Evolutionary conservation across 352 stramenopile species (phyloP).

Genomic region (Pythium monospermum): DNA sequence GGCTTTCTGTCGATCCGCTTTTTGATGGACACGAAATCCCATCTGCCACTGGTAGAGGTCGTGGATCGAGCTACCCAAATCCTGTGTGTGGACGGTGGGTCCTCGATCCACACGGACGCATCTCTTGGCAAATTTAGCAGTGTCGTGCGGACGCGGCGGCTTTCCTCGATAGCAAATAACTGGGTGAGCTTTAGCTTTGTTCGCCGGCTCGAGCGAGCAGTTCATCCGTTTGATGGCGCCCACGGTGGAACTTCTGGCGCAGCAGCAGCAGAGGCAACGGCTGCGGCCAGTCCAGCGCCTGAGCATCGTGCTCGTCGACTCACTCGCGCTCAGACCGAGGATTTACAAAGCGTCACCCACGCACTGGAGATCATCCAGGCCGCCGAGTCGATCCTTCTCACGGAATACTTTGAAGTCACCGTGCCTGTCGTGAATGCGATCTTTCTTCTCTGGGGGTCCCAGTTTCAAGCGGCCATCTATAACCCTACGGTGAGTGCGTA

Average conservation of each 20-base stretch:
- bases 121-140: no score
- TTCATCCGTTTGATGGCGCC: no score
- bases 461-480: constrained; percentile 4
- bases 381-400: constrained; percentile 9
- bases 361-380: background rate
- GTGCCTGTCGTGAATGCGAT: constrained; percentile 16
- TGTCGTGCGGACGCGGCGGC: no score
- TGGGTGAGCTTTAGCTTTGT: no score
- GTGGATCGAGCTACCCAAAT: background rate
- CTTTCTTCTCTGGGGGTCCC: constrained; percentile 4
- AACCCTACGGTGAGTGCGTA: background rate
- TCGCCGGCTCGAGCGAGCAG: no score
- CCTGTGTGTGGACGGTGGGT: background rate
- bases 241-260: no score
- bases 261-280: no score
- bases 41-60: background rate
- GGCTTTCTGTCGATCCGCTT: constrained; percentile 3
- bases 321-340: background rate
- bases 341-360: background rate
- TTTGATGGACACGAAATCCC: constrained; percentile 5
- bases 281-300: no score
- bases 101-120: no score
- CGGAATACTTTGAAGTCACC: constrained; percentile 22
- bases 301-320: background rate
- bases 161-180: no score